Evolutionary conservation across 345 rosid genomes (phyloP).

Genomic region (Eutrema japonicum): DNA sequence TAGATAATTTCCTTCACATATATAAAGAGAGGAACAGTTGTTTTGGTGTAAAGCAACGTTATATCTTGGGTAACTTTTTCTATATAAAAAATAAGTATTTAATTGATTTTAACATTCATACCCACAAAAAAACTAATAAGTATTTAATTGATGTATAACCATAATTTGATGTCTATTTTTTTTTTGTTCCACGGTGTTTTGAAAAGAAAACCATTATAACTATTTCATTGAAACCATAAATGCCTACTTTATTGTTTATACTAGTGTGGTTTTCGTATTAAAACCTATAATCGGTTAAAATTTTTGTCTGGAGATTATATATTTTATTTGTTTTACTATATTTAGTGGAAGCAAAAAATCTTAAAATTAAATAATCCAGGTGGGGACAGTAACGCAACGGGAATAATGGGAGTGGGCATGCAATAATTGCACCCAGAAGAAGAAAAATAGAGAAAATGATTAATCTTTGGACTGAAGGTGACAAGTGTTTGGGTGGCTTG

Average conservation of each 20-base stretch:
- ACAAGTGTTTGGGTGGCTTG: constrained; percentile 47
- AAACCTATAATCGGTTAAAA: background rate
- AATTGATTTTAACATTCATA: too few relatives aligned
- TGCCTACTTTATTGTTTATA: background rate
- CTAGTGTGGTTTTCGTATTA: background rate
- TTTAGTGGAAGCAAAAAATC: background rate
- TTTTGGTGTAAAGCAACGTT: background rate
- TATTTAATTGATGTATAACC: too few relatives aligned
- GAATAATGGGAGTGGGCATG: constrained; percentile 41
- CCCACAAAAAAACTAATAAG: too few relatives aligned
- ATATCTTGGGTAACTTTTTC: too few relatives aligned
- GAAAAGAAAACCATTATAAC: background rate
- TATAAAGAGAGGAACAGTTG: background rate
- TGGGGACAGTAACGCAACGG: constrained; percentile 44
- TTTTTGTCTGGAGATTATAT: too few relatives aligned
- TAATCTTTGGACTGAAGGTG: constrained; percentile 36
- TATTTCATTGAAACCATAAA: too few relatives aligned
- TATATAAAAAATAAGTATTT: too few relatives aligned
- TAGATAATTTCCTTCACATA: background rate
- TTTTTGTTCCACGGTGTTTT: background rate
- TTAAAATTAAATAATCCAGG: constrained; percentile 24
- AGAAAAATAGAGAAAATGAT: constrained; percentile 7
- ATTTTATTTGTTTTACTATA: background rate
- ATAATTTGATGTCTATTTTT: background rate
- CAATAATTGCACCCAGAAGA: constrained; percentile 28